Conservation (phyloP, 2,329 filamentous ascomycete genomes). For the Aspergillus piperis region DNA sequence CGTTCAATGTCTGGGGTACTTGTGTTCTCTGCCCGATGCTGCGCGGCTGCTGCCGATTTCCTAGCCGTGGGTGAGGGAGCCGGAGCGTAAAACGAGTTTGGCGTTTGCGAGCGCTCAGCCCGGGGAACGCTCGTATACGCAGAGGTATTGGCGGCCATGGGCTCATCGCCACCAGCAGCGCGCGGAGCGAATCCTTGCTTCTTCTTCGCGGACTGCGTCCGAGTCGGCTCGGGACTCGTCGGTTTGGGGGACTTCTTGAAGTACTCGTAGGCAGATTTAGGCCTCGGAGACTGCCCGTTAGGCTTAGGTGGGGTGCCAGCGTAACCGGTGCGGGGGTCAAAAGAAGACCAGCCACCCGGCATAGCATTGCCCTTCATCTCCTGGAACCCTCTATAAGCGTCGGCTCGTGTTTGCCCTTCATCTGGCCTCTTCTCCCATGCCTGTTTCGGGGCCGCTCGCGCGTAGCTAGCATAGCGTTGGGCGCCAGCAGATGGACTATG, state of each 20-base stretch:
- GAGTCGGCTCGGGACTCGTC: slow-evolving; percentile 37
- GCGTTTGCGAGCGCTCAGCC: slow-evolving; percentile 34
- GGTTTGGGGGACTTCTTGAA: slow-evolving; percentile 36
- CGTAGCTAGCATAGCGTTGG: slow-evolving; percentile 44
- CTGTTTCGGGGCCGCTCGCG: slow-evolving; percentile 42
- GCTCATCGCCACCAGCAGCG: slow-evolving; percentile 62
- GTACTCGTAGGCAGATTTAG: slow-evolving; percentile 44
- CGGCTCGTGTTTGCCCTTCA: slow-evolving; percentile 44
- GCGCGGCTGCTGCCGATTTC: slow-evolving; percentile 41
- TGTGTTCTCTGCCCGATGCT: slow-evolving; percentile 29
- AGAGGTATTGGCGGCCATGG: slow-evolving; percentile 55
- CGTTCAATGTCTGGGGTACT: slow-evolving; percentile 50
- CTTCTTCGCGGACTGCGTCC: slow-evolving; percentile 49
- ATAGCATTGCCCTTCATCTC: slow-evolving; percentile 42
- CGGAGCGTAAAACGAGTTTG: slow-evolving; percentile 40
- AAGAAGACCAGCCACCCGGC: slow-evolving; percentile 40
- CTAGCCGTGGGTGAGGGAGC: slow-evolving; percentile 45
- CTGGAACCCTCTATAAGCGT: slow-evolving; percentile 48
- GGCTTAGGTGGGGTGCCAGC: slow-evolving; percentile 26
- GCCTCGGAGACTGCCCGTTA: slow-evolving; percentile 28
- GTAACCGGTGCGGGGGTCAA: slow-evolving; percentile 38
- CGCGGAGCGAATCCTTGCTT: slow-evolving; percentile 61
- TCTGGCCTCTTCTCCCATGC: slow-evolving; percentile 42
- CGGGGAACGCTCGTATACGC: slow-evolving; percentile 47
- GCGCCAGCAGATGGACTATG: slow-evolving; percentile 39